These are phyloP conservation scores for Diaporthe helianthi DNA, from an alignment of 2,329 filamentous ascomycete genomes.

Conservation along the genomic window DNA sequence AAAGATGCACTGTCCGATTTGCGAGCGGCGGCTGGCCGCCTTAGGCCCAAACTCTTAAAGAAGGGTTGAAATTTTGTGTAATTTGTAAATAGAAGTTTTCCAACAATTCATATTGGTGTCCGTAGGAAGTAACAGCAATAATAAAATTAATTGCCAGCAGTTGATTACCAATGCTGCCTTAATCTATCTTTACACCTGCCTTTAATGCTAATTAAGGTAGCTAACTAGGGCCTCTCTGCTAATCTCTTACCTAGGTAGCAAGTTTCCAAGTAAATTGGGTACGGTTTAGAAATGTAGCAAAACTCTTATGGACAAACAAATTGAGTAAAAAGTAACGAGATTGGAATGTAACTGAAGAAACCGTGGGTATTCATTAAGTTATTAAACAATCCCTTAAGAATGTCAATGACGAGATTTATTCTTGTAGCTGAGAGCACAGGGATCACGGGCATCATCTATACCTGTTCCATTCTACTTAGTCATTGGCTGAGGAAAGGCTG, in stretches of 20 bases:
- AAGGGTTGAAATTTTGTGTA: background rate
- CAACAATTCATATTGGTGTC: background rate
- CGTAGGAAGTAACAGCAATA: background rate
- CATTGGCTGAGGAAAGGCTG: too few relatives aligned
- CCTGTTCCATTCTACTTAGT: background rate
- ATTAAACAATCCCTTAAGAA: too few relatives aligned
- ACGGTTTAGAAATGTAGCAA: too few relatives aligned
- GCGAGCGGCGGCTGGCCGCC: background rate
- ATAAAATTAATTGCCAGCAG: background rate
- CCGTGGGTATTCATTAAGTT: too few relatives aligned
- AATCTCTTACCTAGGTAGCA: background rate
- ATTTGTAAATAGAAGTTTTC: background rate
- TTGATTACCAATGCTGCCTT: too few relatives aligned
- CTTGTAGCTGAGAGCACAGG: background rate
- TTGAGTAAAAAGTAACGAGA: too few relatives aligned
- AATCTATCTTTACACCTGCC: too few relatives aligned
- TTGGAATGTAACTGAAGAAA: too few relatives aligned
- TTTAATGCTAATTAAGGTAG: background rate
- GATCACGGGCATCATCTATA: background rate
- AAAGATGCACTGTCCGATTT: conserved; percentile 1
- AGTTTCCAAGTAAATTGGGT: background rate
- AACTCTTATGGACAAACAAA: too few relatives aligned
- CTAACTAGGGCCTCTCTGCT: background rate
- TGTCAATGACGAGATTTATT: background rate
- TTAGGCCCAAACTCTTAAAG: background rate